phyloP scores from a whole-genome alignment of 352 stramenopile genomes.

The Globisporangium lucens region DNA sequence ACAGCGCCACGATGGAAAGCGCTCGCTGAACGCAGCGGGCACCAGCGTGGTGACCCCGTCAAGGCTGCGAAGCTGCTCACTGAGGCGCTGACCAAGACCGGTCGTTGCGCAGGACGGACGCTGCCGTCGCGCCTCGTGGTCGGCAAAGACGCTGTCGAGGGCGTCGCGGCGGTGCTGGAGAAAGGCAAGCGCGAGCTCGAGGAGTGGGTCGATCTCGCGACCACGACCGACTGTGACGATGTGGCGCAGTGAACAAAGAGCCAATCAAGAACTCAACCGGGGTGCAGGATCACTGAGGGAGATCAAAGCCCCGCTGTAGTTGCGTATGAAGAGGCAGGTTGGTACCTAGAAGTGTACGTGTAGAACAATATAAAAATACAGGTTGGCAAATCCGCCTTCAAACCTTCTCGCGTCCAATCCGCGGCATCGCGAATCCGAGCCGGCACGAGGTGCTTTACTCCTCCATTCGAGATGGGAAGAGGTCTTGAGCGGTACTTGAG shows the following conservation, averaged over 20 bases:
- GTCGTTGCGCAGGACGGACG: slow-evolving; percentile 15
- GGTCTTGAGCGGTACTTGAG: neutral
- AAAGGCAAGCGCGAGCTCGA: slow-evolving; percentile 17
- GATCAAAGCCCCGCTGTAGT: too few species aligned
- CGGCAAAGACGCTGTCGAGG: slow-evolving; percentile 19
- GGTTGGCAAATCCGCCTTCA: too few species aligned
- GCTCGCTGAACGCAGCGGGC: slow-evolving; percentile 12
- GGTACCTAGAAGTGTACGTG: neutral
- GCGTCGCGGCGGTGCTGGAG: slow-evolving; percentile 14
- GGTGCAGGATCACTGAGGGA: too few species aligned
- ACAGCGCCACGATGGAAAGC: slow-evolving; percentile 7
- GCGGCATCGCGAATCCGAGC: neutral
- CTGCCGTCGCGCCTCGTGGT: slow-evolving; percentile 22
- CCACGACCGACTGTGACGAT: slow-evolving; percentile 21
- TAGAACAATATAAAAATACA: neutral
- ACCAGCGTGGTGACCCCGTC: slow-evolving; percentile 19
- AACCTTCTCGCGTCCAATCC: too few species aligned
- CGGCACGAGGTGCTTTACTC: too few species aligned
- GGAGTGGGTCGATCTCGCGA: slow-evolving; percentile 16
- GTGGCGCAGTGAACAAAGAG: slow-evolving; percentile 1
- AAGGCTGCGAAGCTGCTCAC: slow-evolving; percentile 23
- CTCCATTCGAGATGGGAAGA: too few species aligned
- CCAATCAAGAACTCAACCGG: too few species aligned
- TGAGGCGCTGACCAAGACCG: slow-evolving; percentile 27
- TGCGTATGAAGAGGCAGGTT: neutral